A percentile compares a stretch with the other conserved stretches of the same genome.
Evolutionary conservation across 2,329 filamentous ascomycete species (phyloP).

Genomic region (Microdochium paspali): DNA sequence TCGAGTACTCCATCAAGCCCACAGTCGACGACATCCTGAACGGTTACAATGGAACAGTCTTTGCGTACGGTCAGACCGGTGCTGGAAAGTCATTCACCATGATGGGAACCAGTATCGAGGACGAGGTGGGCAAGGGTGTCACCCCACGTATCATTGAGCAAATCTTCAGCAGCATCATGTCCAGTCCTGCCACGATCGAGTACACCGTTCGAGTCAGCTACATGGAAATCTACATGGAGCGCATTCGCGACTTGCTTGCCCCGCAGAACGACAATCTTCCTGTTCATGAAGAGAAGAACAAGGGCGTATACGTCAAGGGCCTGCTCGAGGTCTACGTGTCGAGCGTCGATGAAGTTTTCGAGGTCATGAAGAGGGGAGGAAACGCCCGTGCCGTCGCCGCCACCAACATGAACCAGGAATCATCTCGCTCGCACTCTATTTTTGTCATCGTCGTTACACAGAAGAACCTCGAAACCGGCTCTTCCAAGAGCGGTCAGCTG

Average conservation of each 20-base stretch:
- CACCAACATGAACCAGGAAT: slow-evolving; percentile 99
- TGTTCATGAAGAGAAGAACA: slow-evolving; percentile 95
- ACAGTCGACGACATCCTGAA: slow-evolving; percentile 98
- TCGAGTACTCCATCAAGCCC: slow-evolving; percentile 92
- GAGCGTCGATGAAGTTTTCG: slow-evolving; percentile 90
- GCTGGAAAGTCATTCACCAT: slow-evolving; percentile 99
- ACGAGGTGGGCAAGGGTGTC: slow-evolving; percentile 80
- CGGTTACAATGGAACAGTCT: slow-evolving; percentile 98
- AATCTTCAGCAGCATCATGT: slow-evolving; percentile 91
- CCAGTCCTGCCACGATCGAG: slow-evolving; percentile 86
- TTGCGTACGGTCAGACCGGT: slow-evolving; percentile 96
- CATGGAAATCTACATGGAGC: slow-evolving; percentile 99
- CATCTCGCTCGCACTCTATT: slow-evolving; percentile 95
- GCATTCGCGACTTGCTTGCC: slow-evolving; percentile 84
- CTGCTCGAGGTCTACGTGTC: slow-evolving; percentile 92
- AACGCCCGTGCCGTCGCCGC: slow-evolving; percentile 83
- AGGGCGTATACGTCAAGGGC: slow-evolving; percentile 94
- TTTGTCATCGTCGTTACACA: slow-evolving; percentile 95
- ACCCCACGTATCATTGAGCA: slow-evolving; percentile 96
- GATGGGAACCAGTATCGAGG: slow-evolving; percentile 94
- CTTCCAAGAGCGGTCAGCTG: slow-evolving; percentile 89
- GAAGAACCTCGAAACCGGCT: slow-evolving; percentile 95
- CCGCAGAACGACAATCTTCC: slow-evolving; percentile 94
- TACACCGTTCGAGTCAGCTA: slow-evolving; percentile 98
- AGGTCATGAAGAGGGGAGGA: slow-evolving; percentile 91